Conservation (phyloP, 305 asterid genomes). For the Withania somnifera region DNA sequence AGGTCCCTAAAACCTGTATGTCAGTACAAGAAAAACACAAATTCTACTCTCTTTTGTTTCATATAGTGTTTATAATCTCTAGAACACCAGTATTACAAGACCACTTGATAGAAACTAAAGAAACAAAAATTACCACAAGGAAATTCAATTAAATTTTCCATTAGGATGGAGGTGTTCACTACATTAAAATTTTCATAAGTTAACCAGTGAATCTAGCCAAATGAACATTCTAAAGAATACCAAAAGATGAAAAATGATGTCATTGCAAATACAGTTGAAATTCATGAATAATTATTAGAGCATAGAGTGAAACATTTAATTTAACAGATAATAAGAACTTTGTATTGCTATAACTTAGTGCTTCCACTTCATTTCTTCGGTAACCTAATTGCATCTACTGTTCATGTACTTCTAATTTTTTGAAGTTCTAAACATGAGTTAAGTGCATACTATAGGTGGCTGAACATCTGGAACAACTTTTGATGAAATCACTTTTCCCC, state of each 20-base stretch:
- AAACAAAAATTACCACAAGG: neutral
- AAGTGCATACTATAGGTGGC: constrained; percentile 76
- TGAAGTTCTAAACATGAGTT: neutral
- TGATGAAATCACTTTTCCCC: constrained; percentile 84
- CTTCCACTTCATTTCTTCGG: neutral
- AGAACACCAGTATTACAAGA: neutral
- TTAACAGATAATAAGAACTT: neutral
- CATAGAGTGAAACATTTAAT: neutral
- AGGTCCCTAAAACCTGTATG: neutral
- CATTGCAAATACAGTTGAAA: neutral
- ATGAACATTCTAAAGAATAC: neutral
- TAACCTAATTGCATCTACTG: neutral
- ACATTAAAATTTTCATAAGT: neutral
- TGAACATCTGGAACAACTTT: constrained; percentile 77
- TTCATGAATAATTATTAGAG: neutral
- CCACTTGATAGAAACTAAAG: neutral
- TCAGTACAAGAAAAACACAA: neutral
- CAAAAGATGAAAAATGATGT: neutral
- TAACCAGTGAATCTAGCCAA: neutral
- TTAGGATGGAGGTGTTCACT: neutral
- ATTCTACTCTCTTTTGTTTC: neutral
- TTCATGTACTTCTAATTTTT: neutral
- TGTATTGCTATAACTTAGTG: neutral
- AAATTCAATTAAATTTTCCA: neutral
- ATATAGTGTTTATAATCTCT: neutral